Conservation (phyloP, 192 early-diverging fungal genomes). For the Mortierella alpina region DNA sequence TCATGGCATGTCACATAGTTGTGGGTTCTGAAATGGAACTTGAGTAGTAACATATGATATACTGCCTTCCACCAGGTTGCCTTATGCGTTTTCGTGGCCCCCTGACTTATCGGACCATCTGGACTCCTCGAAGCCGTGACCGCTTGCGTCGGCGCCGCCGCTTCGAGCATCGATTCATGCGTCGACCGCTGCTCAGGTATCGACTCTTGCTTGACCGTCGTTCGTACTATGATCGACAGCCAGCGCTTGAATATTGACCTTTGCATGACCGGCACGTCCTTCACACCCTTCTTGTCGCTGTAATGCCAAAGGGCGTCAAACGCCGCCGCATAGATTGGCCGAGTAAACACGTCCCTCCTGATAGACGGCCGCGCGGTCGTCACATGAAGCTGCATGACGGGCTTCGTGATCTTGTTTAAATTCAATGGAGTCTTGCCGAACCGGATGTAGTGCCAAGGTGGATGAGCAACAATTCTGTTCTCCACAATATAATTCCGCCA, state of each 20-base stretch:
- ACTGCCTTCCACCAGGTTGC: slow-evolving; percentile 6
- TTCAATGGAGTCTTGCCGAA: slow-evolving; percentile 9
- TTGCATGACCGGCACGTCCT: too few relatives aligned
- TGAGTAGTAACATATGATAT: neutral
- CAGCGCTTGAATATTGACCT: too few relatives aligned
- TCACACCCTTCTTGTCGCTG: too few relatives aligned
- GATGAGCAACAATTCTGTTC: neutral
- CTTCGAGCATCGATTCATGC: too few relatives aligned
- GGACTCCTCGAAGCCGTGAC: too few relatives aligned
- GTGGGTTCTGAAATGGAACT: neutral
- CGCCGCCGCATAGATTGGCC: slow-evolving; percentile 6
- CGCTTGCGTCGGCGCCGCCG: too few relatives aligned
- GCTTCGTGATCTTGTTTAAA: slow-evolving; percentile 1
- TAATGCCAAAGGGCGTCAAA: slow-evolving; percentile 20
- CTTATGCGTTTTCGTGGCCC: neutral
- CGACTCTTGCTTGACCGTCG: too few relatives aligned
- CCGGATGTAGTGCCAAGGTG: neutral
- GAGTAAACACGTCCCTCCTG: neutral
- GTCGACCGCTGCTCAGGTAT: too few relatives aligned
- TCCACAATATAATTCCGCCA: slow-evolving; percentile 10
- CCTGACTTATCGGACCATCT: too few relatives aligned
- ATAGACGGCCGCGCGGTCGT: neutral
- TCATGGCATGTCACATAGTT: slow-evolving; percentile 10
- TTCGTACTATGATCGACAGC: too few relatives aligned
- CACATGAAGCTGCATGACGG: slow-evolving; percentile 12